Conservation (phyloP, 495 filamentous ascomycete genomes). For the Talaromyces stipitatus region DNA sequence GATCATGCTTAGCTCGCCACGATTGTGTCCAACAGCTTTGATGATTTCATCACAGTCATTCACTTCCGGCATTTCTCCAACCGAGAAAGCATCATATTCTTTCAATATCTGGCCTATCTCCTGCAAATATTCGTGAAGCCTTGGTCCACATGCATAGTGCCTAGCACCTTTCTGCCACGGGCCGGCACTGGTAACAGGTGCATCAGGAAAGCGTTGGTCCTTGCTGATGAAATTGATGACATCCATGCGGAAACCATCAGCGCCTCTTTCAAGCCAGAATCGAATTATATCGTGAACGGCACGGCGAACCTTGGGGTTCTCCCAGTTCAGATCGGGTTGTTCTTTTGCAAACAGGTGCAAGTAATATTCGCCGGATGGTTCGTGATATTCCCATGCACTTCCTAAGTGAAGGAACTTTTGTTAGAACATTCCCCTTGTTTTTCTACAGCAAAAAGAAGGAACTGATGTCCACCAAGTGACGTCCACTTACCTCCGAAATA, state of each 20-base stretch:
- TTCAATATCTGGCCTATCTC: conserved; percentile 52
- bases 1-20: conserved; percentile 53
- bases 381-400: conserved; percentile 58
- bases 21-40: conserved; percentile 37
- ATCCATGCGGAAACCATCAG: conserved; percentile 56
- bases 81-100: conserved; percentile 52
- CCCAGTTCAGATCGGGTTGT: conserved; percentile 69
- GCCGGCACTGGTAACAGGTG: conserved; percentile 36
- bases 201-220: conserved; percentile 46
- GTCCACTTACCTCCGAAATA: background rate
- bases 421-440: background rate
- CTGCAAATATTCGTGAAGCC: conserved; percentile 52
- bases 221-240: conserved; percentile 58
- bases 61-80: conserved; percentile 59
- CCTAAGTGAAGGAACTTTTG: background rate
- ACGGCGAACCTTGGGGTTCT: conserved; percentile 45
- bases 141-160: conserved; percentile 30
- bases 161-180: conserved; percentile 5
- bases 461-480: background rate
- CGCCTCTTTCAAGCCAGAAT: conserved; percentile 59
- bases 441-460: background rate
- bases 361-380: conserved; percentile 53
- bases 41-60: conserved; percentile 40
- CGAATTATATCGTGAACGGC: conserved; percentile 57
- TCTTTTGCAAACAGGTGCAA: conserved; percentile 53